A percentile compares a stretch with the other conserved stretches of the same genome.
Conservation (phyloP, 352 stramenopile species). For the Pythium catenulatum region DNA sequence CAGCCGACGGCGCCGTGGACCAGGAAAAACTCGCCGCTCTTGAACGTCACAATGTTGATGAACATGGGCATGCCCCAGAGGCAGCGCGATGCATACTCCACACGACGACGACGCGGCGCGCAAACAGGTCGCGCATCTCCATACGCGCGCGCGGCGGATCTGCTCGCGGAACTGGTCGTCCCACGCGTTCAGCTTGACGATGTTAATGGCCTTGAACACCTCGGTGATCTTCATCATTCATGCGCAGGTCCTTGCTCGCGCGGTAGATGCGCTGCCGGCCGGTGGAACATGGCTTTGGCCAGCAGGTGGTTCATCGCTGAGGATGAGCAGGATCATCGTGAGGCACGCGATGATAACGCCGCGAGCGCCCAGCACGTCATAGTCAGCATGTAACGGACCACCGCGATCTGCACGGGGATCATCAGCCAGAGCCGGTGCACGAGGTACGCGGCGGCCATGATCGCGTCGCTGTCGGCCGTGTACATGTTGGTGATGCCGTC, state of each 20-base stretch:
- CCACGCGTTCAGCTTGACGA: slow-evolving; percentile 97
- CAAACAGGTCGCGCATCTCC: slow-evolving; percentile 66
- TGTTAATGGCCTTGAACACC: slow-evolving; percentile 85
- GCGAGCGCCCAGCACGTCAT: slow-evolving; percentile 69
- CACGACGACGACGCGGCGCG: slow-evolving; percentile 62
- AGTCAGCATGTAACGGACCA: slow-evolving; percentile 75
- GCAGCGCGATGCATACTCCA: slow-evolving; percentile 57
- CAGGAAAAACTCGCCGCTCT: slow-evolving; percentile 74
- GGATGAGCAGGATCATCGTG: slow-evolving; percentile 69
- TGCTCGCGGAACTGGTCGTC: slow-evolving; percentile 90
- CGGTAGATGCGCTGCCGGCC: slow-evolving; percentile 52
- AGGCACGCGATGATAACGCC: slow-evolving; percentile 74
- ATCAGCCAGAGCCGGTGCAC: slow-evolving; percentile 85
- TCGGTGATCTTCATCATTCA: slow-evolving; percentile 81
- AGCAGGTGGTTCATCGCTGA: slow-evolving; percentile 70
- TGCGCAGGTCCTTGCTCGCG: slow-evolving; percentile 67
- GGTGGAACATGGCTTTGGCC: slow-evolving; percentile 66
- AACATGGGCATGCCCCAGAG: slow-evolving; percentile 72
- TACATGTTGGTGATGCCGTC: slow-evolving; percentile 82
- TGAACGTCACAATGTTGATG: slow-evolving; percentile 74
- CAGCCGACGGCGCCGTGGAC: slow-evolving; percentile 69
- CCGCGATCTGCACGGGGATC: slow-evolving; percentile 73
- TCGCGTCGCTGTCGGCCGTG: slow-evolving; percentile 73
- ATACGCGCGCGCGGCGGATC: slow-evolving; percentile 60
- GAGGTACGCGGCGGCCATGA: slow-evolving; percentile 67